Evolutionary conservation across 225 moss, liverwort and hornwort genomes (phyloP).

Genomic region (Polytrichum formosum): DNA sequence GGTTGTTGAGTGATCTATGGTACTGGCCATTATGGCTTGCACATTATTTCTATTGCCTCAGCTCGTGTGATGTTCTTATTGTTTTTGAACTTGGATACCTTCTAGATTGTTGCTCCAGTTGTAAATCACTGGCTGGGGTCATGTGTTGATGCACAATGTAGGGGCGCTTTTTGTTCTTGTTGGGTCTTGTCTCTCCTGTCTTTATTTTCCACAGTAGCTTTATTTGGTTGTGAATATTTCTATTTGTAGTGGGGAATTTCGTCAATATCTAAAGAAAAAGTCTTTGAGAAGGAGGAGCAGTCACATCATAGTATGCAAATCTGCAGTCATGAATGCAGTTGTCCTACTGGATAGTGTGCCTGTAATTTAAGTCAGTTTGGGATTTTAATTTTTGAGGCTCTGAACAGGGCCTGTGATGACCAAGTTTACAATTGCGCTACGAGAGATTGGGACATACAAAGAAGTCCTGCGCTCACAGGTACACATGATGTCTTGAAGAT

Average conservation of each 20-base stretch:
- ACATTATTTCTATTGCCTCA: background rate
- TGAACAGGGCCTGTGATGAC: constrained; percentile 87
- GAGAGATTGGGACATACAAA: constrained; percentile 96
- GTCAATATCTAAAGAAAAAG: too few species aligned
- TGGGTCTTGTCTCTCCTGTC: constrained; percentile 7
- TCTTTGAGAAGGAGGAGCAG: too few species aligned
- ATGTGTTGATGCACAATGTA: constrained; percentile 5
- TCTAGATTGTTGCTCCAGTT: background rate
- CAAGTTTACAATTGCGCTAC: constrained; percentile 90
- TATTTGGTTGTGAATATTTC: constrained; percentile 6
- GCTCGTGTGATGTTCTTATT: constrained; percentile 5
- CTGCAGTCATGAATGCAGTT: too few species aligned
- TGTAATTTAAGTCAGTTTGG: too few species aligned
- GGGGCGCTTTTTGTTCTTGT: background rate
- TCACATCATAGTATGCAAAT: too few species aligned
- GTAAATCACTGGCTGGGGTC: constrained; percentile 7
- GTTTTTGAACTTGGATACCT: constrained; percentile 11
- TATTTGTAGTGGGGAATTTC: too few species aligned
- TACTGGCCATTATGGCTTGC: constrained; percentile 1
- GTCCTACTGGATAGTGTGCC: too few species aligned
- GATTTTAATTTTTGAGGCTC: too few species aligned
- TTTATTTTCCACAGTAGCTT: constrained; percentile 7
- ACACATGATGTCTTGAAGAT: background rate
- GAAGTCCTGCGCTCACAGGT: constrained; percentile 93
- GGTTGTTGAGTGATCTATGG: background rate